Percentiles rank a stretch among this genome's conserved stretches.
These are phyloP conservation scores for Phaeosphaeriaceae sp. DNA, from an alignment of 2,329 filamentous ascomycete genomes.

Conservation along the genomic window DNA sequence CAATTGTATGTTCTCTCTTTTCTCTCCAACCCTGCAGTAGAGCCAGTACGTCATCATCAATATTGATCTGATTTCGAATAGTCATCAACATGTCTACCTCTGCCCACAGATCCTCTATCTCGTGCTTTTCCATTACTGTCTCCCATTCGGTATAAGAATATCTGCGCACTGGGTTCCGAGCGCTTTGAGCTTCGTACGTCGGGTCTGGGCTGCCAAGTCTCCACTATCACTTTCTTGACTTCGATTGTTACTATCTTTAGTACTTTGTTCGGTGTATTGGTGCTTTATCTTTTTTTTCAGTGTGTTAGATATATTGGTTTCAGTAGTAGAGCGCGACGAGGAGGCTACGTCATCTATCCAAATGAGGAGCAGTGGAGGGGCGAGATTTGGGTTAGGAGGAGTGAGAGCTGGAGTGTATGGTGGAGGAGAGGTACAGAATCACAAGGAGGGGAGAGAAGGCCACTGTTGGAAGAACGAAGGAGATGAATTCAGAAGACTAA, in stretches of 20 bases:
- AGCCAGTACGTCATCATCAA: background rate
- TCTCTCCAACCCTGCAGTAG: background rate
- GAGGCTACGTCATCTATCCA: constrained; percentile 33
- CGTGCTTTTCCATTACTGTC: constrained; percentile 49
- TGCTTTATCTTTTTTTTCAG: constrained; percentile 41
- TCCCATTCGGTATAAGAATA: constrained; percentile 44
- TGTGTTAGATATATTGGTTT: constrained; percentile 18
- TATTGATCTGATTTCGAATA: background rate
- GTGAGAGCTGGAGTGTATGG: constrained; percentile 38
- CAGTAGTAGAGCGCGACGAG: constrained; percentile 23
- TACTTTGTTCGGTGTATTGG: constrained; percentile 48
- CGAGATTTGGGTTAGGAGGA: constrained; percentile 39
- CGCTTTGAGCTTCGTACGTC: constrained; percentile 55
- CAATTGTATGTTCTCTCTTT: constrained; percentile 41
- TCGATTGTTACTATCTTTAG: constrained; percentile 52
- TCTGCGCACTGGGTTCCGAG: constrained; percentile 48
- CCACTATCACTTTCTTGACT: constrained; percentile 54
- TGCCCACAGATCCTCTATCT: constrained; percentile 45
- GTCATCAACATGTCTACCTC: constrained; percentile 52
- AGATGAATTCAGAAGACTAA: background rate
- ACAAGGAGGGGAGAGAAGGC: constrained; percentile 22
- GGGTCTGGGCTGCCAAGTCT: constrained; percentile 54
- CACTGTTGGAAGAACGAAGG: constrained; percentile 21
- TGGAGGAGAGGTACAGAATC: constrained; percentile 29
- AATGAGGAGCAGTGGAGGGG: constrained; percentile 30